phyloP scores from a whole-genome alignment of 2,329 filamentous ascomycete genomes.

The Paraphoma chrysanthemicola region DNA sequence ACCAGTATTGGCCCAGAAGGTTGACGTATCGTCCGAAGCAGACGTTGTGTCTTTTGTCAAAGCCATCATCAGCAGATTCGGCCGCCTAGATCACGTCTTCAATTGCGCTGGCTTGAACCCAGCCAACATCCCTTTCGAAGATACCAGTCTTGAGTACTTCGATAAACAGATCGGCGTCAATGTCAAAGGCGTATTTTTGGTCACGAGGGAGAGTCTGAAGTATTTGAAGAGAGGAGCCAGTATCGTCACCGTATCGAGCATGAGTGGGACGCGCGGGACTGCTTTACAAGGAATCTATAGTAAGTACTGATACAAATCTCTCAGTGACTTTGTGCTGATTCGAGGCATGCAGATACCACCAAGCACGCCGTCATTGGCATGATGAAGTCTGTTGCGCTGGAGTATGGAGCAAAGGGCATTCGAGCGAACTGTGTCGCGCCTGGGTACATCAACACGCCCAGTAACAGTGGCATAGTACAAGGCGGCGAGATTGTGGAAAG shows the following conservation, averaged over 20 bases:
- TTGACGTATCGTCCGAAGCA: constrained; percentile 56
- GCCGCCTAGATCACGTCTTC: constrained; percentile 50
- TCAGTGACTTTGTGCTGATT: not conserved
- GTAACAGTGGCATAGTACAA: constrained; percentile 3
- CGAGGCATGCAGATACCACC: constrained; percentile 1
- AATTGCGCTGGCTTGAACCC: constrained; percentile 59
- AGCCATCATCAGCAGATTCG: constrained; percentile 42
- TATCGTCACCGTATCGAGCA: constrained; percentile 38
- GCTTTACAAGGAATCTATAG: constrained; percentile 37
- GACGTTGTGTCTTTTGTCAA: constrained; percentile 54
- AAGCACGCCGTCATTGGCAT: constrained; percentile 9
- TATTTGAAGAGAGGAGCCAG: constrained; percentile 30
- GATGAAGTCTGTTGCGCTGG: constrained; percentile 8
- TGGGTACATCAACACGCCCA: constrained; percentile 8
- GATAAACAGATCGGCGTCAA: constrained; percentile 55
- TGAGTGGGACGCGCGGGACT: constrained; percentile 28
- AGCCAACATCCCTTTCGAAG: constrained; percentile 48
- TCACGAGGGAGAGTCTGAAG: constrained; percentile 52
- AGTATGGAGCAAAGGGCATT: constrained; percentile 2
- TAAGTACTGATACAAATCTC: not conserved
- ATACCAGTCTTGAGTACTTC: constrained; percentile 56
- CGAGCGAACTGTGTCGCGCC: constrained; percentile 7
- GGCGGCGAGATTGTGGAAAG: constrained; percentile 5
- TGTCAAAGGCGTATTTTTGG: constrained; percentile 54
- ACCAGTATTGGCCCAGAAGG: constrained; percentile 32